Evolutionary conservation across 2,329 filamentous ascomycete genomes (phyloP).

Genomic region (Aspergillus ochraceus): DNA sequence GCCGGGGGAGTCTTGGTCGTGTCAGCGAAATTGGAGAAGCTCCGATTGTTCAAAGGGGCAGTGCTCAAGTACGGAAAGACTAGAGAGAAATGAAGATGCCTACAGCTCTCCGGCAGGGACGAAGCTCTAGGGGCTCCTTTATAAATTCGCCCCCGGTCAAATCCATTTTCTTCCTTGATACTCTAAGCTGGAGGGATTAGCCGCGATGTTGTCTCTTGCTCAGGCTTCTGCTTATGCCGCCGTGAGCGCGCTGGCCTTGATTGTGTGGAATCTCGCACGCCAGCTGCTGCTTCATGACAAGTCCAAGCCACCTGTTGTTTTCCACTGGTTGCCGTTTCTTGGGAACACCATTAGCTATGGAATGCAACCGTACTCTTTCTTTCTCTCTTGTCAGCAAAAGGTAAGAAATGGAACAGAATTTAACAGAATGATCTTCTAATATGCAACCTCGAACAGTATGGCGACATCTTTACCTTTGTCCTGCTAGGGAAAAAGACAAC

Average conservation of each 20-base stretch:
- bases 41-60: constrained; percentile 10
- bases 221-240: constrained; percentile 13
- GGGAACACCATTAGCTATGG: constrained; percentile 49
- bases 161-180: neutral
- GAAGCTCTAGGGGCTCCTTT: neutral
- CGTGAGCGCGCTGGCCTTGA: constrained; percentile 7
- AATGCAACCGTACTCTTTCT: constrained; percentile 74
- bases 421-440: constrained; percentile 11
- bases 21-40: constrained; percentile 9
- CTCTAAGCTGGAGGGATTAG: neutral
- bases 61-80: neutral
- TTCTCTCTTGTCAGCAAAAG: constrained; percentile 70
- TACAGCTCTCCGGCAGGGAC: neutral
- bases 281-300: constrained; percentile 37
- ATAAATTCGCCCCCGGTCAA: neutral
- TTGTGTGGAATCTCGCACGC: constrained; percentile 17
- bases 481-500: constrained; percentile 86
- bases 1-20: neutral
- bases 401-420: constrained; percentile 41
- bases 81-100: neutral
- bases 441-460: constrained; percentile 59
- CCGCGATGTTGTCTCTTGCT: constrained; percentile 17
- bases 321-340: constrained; percentile 70
- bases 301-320: constrained; percentile 76
- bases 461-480: constrained; percentile 88